phyloP scores from a whole-genome alignment of 2,329 filamentous ascomycete species.

The Cytospora paraplurivora region DNA sequence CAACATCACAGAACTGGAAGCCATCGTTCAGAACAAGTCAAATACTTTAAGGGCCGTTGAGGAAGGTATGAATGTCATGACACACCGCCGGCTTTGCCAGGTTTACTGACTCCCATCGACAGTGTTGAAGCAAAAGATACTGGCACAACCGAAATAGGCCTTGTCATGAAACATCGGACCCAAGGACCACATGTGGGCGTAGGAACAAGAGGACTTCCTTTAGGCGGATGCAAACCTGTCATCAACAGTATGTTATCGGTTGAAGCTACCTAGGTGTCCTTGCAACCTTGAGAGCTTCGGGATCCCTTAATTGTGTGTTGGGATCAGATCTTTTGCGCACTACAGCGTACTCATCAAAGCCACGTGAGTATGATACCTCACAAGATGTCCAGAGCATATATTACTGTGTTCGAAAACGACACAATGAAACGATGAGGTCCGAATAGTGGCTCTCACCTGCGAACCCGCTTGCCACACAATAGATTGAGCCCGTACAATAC shows the following conservation, averaged over 20 bases:
- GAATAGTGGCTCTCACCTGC: background rate
- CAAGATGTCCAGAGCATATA: background rate
- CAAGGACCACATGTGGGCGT: too few species aligned
- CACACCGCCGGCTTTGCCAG: background rate
- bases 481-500: background rate
- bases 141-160: constrained; percentile 34
- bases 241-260: background rate
- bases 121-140: constrained; percentile 45
- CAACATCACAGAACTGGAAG: constrained; percentile 59
- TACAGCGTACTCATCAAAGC: background rate
- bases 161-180: constrained; percentile 9
- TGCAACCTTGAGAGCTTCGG: background rate
- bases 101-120: constrained; percentile 11
- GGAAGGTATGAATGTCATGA: constrained; percentile 62
- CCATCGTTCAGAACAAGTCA: constrained; percentile 69
- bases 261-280: background rate
- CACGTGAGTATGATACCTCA: background rate
- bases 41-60: constrained; percentile 84
- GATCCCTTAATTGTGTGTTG: background rate
- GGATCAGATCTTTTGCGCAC: background rate
- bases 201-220: background rate
- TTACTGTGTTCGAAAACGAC: background rate
- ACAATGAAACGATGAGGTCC: background rate
- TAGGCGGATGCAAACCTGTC: background rate
- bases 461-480: background rate